Percentiles rank a stretch among this genome's conserved stretches.
These are phyloP conservation scores for Themeda triandra DNA, from an alignment of 176 grass and related monocot genomes.

Conservation along the genomic window DNA sequence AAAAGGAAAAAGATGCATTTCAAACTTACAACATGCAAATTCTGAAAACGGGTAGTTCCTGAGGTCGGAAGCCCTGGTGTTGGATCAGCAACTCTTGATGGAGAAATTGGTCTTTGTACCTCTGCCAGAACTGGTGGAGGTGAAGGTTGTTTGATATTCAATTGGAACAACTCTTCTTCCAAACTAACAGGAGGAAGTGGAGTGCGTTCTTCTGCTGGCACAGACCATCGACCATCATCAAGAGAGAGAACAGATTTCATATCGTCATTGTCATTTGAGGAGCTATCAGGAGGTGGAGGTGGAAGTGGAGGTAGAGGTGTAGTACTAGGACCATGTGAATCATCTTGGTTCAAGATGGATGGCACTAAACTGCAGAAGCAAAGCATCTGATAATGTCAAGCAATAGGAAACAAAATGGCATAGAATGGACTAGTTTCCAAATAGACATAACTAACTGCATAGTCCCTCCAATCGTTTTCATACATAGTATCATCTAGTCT, in stretches of 20 bases:
- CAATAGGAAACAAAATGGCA: background rate
- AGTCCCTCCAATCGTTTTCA: background rate
- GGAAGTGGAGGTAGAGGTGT: background rate
- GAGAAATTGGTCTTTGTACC: constrained; percentile 72
- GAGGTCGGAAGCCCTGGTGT: constrained; percentile 63
- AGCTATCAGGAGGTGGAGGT: constrained; percentile 23
- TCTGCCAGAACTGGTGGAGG: constrained; percentile 86
- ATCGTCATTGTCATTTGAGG: constrained; percentile 57
- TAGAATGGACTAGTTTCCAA: background rate
- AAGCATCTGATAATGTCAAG: constrained; percentile 1
- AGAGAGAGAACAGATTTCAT: constrained; percentile 93
- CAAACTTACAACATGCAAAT: constrained; percentile 92
- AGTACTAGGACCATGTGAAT: constrained; percentile 28
- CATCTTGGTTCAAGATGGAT: constrained; percentile 61
- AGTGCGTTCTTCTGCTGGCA: constrained; percentile 46
- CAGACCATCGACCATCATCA: constrained; percentile 92
- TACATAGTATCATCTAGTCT: background rate
- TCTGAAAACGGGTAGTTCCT: constrained; percentile 61
- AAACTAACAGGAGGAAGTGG: constrained; percentile 38
- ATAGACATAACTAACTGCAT: background rate
- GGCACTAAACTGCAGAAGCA: constrained; percentile 54
- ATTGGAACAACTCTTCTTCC: constrained; percentile 63
- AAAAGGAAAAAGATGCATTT: constrained; percentile 22
- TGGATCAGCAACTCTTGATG: constrained; percentile 86
- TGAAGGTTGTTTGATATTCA: constrained; percentile 85